Evolutionary conservation across 2,329 filamentous ascomycete species (phyloP), one percentile per base, ranked within the genome.

Genomic region (Aureobasidium sp.): DNA sequence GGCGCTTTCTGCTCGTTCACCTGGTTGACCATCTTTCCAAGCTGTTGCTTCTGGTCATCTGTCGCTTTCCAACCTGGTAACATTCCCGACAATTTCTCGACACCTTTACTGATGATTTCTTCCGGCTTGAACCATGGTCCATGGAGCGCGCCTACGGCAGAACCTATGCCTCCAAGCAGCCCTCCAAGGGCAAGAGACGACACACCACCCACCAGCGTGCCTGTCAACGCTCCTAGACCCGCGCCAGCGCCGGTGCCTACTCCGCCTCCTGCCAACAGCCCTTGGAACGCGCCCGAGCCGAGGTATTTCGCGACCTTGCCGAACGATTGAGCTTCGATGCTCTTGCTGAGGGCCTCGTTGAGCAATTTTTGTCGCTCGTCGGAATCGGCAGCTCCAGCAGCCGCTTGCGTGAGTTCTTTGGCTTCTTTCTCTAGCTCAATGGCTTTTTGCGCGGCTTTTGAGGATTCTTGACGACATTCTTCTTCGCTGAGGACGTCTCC

Each of bases 231-330:
- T 10, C 77, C 77, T 1, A 79, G 64, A 0, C 73, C 76, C 1
- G 76, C 75, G 40, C 77, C 77, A 25, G 76, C 74, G 38, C 74
- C 72, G 20, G 77, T 74, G 29, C 78, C 78, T 18, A 80, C 61
- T 8, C 78, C 78, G 23, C 77, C 77, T 15, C 78, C 78, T 56
- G 77, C 78, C 15, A 77, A 75, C 4, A 80, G 73, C 0, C 78
- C 78, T 65, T 80, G 78, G 64, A 80, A 80, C 5, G 77, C 71
- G 27, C 78, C 78, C 1, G 76, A 77, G 33, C 74, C 76, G 3
- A 76, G 75, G 33, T 80, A 80, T 43, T 80, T 79, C 20, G 78
- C 78, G 27, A 78, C 76, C 64, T 80, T 80, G 38, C 78, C 78
- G 59, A 80, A 79, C 0, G 76, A 78, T 58, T 79, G 78, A 2